Evolutionary conservation across 768 basidiomycete genomes (phyloP).

Genomic region (Mycena rebaudengoi): DNA sequence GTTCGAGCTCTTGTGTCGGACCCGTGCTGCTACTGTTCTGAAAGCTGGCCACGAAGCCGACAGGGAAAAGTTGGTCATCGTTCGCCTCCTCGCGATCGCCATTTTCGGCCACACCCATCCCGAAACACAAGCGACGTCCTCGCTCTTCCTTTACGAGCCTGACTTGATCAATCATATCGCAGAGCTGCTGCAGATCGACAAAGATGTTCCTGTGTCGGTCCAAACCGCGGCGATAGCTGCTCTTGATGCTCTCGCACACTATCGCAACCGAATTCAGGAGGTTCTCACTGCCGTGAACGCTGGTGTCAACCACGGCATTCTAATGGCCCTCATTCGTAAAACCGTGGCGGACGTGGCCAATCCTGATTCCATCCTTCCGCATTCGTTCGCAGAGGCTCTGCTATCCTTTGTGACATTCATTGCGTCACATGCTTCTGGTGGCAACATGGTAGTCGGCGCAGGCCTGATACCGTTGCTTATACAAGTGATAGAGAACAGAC

Average conservation of each 20-base stretch:
- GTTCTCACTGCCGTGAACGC: conserved; percentile 92
- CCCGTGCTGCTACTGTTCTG: conserved; percentile 80
- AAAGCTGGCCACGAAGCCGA: conserved; percentile 63
- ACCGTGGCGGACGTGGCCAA: conserved; percentile 78
- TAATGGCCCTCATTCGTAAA: conserved; percentile 89
- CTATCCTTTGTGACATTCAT: conserved; percentile 89
- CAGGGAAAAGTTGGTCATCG: conserved; percentile 81
- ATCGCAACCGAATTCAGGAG: conserved; percentile 84
- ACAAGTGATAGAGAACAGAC: conserved; percentile 84
- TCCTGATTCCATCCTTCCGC: conserved; percentile 70
- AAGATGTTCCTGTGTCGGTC: conserved; percentile 71
- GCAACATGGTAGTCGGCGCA: conserved; percentile 94
- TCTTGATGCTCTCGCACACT: conserved; percentile 90
- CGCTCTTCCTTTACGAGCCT: conserved; percentile 94
- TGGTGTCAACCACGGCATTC: conserved; percentile 93
- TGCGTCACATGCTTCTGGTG: conserved; percentile 84
- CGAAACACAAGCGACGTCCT: conserved; percentile 80
- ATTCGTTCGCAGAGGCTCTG: conserved; percentile 84
- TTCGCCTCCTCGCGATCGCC: conserved; percentile 87
- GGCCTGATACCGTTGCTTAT: conserved; percentile 90
- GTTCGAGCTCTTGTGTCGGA: conserved; percentile 88
- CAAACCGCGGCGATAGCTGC: conserved; percentile 88
- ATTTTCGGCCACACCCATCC: conserved; percentile 89
- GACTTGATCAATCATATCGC: conserved; percentile 90
- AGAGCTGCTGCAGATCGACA: conserved; percentile 86